phyloP scores from a whole-genome alignment of 2,329 filamentous ascomycete genomes.

The Huntiella savannae region DNA sequence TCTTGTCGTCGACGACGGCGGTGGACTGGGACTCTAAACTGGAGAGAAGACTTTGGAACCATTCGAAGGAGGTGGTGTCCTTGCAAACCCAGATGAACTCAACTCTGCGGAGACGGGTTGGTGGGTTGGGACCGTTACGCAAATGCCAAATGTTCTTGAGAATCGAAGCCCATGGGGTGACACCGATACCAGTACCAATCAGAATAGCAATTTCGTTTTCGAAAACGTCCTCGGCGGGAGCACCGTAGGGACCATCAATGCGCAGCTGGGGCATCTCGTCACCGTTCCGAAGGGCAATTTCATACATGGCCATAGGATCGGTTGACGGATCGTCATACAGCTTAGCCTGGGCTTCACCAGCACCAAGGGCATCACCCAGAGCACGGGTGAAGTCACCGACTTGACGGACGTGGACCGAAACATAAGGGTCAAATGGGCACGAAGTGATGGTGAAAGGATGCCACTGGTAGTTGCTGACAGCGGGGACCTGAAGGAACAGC shows the following conservation, averaged over 20 bases:
- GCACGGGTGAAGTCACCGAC: conserved; percentile 73
- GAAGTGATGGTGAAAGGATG: conserved; percentile 90
- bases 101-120: conserved; percentile 60
- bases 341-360: conserved; percentile 58
- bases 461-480: conserved; percentile 66
- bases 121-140: conserved; percentile 60
- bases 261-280: conserved; percentile 65
- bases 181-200: conserved; percentile 58
- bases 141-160: conserved; percentile 87
- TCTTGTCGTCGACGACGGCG: conserved; percentile 27
- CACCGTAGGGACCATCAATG: conserved; percentile 76
- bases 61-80: conserved; percentile 75
- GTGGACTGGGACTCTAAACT: conserved; percentile 61
- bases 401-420: conserved; percentile 72
- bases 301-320: conserved; percentile 78
- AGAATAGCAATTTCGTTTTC: conserved; percentile 64
- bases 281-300: conserved; percentile 67
- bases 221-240: conserved; percentile 84
- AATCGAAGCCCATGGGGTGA: conserved; percentile 58
- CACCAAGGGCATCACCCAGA: conserved; percentile 65
- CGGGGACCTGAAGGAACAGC: conserved; percentile 73
- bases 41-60: conserved; percentile 74
- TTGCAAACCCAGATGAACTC: conserved; percentile 92
- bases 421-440: conserved; percentile 72
- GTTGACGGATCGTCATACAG: conserved; percentile 50